Base-by-base conservation (phyloP, 169 alveolate species). In the Eimeria maxima region DNA sequence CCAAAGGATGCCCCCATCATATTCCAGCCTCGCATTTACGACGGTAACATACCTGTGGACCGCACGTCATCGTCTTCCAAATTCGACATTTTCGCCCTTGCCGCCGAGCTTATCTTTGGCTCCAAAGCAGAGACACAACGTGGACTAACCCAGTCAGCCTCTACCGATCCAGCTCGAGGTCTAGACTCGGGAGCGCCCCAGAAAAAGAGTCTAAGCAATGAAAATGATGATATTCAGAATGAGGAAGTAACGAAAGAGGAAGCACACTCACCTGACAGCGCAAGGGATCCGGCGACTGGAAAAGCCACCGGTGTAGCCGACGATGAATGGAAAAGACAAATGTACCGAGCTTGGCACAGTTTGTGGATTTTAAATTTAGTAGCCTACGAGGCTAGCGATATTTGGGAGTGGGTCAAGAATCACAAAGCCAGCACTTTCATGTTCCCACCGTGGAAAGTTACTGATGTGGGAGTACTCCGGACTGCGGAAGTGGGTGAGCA, bases 11-110 rank as follows among this genome's bases (percentile, higher is more conserved):
- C 93, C 53, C 93, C 93, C 55, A 57, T 47, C 22, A 86, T 86
- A n/a, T 86, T 86, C 80, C 76, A 86, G 65, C 93, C 93, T 18
- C 93, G 81, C 65, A 73, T 86, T 33, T 63, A 57, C 93, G 93
- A 86, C 60, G 81, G 93, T 24, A 86, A 86, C 93, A 42, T 60
- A n/a, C 93, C 69, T 38, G 93, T 86, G 65, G 93, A 86, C 65
- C 93, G 80, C 60, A 86, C 38, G 80, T 20, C 63, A 24, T 33
- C 81, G 38, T 20, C 81, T 16, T 22, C 80, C 38, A 86, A 86
- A 38, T 42, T 60, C 22, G 81, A 29, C 69, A 42, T 63, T 86
- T 86, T 86, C 63, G 71, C 67, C 69, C 90, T 20, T 29, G 71
- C 63, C 22, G 65, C 67, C 50, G 93, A 86, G 80, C 76, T 57